phyloP scores from a whole-genome alignment of 352 stramenopile genomes.

The Phytophthora sansomeana region DNA sequence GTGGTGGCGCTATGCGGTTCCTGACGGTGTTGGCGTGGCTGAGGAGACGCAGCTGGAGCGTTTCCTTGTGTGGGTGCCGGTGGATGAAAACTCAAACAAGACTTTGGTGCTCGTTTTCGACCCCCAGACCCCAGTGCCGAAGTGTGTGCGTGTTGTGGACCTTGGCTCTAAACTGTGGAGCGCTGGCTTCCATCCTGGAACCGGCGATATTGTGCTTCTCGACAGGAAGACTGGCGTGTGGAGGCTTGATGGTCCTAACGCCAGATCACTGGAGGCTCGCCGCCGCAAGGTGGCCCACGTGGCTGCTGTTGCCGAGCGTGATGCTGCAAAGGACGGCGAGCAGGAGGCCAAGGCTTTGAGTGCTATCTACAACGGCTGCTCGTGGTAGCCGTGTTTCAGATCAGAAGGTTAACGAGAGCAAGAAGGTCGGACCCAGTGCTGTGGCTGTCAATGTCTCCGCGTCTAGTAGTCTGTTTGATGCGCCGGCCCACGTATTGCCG shows the following conservation, averaged over 20 bases:
- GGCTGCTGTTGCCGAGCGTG: constrained; percentile 20
- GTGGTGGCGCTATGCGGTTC: constrained; percentile 78
- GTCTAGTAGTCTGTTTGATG: constrained; percentile 71
- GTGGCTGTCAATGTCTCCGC: constrained; percentile 24
- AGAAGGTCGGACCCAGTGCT: constrained; percentile 27
- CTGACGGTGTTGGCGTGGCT: constrained; percentile 40
- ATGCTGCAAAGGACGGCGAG: constrained; percentile 31
- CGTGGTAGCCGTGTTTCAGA: constrained; percentile 13
- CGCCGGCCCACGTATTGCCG: constrained; percentile 81
- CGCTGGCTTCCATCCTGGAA: constrained; percentile 63
- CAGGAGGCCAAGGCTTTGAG: constrained; percentile 52
- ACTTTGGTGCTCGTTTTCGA: constrained; percentile 64
- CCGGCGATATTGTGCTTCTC: constrained; percentile 66
- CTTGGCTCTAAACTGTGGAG: constrained; percentile 53
- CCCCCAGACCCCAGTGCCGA: constrained; percentile 56
- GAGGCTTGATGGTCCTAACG: constrained; percentile 59
- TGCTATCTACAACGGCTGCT: constrained; percentile 54
- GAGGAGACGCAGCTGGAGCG: constrained; percentile 49
- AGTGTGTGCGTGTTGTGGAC: constrained; percentile 53
- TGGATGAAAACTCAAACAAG: constrained; percentile 32
- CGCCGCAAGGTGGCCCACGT: constrained; percentile 47
- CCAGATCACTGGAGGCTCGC: constrained; percentile 46
- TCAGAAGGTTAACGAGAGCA: constrained; percentile 33
- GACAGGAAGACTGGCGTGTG: constrained; percentile 67
- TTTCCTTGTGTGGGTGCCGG: constrained; percentile 59